phyloP scores from a whole-genome alignment of 805 yeast species.

The Candida nitratophila region DNA sequence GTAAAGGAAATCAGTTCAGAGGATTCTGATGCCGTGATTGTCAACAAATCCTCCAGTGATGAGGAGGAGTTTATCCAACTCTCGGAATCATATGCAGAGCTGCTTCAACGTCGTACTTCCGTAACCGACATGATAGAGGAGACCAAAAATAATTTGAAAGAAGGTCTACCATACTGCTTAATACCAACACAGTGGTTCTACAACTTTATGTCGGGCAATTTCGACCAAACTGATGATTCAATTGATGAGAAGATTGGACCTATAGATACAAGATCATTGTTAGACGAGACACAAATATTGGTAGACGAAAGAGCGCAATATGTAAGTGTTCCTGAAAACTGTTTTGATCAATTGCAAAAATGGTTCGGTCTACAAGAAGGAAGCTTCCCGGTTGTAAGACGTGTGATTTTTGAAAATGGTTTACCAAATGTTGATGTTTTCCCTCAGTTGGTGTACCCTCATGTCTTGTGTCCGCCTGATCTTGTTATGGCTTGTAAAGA shows the following conservation, averaged over 20 bases:
- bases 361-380: conserved; percentile 49
- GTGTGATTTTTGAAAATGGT: conserved; percentile 17
- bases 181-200: conserved; percentile 41
- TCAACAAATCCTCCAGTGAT: neutral
- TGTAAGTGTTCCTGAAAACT: conserved; percentile 32
- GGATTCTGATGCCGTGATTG: too few species aligned
- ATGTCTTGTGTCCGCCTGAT: conserved; percentile 18
- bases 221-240: conserved; percentile 21
- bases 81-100: neutral
- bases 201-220: conserved; percentile 29
- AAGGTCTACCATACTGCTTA: conserved; percentile 43
- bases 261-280: conserved; percentile 36
- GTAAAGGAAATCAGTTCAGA: too few species aligned
- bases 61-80: neutral
- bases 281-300: conserved; percentile 39
- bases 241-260: conserved; percentile 32
- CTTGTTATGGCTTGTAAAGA: conserved; percentile 20
- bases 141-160: conserved; percentile 17
- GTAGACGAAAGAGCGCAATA: conserved; percentile 7
- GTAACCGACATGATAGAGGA: conserved; percentile 2
- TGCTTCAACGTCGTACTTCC: neutral
- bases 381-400: conserved; percentile 31
- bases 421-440: conserved; percentile 20
- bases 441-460: conserved; percentile 22
- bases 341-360: conserved; percentile 35